phyloP scores from a whole-genome alignment of 2,329 filamentous ascomycete genomes.

The Stylonectria norvegica region DNA sequence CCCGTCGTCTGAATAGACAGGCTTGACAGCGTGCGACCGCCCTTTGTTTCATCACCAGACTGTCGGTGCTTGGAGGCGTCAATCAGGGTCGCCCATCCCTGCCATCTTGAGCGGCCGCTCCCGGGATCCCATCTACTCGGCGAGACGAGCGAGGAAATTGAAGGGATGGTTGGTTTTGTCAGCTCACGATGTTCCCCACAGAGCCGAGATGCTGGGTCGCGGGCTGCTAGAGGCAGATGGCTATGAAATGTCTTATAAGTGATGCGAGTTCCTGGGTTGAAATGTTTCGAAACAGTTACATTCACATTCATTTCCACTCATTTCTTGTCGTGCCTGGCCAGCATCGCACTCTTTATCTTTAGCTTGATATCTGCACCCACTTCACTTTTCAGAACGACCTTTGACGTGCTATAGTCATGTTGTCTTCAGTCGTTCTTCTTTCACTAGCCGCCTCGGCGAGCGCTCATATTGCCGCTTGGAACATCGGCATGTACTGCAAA shows the following conservation, averaged over 20 bases:
- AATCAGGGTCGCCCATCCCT: conserved; percentile 9
- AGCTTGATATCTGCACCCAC: conserved; percentile 2
- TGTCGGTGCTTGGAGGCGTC: not conserved
- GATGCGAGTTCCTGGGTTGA: not conserved
- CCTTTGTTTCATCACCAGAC: conserved; percentile 17
- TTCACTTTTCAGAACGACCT: conserved; percentile 3
- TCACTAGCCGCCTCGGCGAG: conserved; percentile 17
- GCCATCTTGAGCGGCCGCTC: conserved; percentile 18
- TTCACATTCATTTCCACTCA: conserved; percentile 7
- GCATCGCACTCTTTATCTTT: conserved; percentile 18
- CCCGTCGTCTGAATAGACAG: conserved; percentile 1
- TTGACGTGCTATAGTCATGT: conserved; percentile 16
- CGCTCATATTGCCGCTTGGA: conserved; percentile 28
- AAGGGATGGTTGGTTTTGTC: conserved; percentile 11
- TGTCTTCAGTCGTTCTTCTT: conserved; percentile 19
- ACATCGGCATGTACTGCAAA: conserved; percentile 28
- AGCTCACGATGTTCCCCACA: not conserved
- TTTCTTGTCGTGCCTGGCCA: conserved; percentile 19
- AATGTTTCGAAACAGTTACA: not conserved
- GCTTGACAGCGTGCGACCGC: conserved; percentile 1
- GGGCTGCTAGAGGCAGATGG: conserved; percentile 6
- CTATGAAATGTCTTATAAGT: not conserved
- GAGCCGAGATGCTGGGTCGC: not conserved
- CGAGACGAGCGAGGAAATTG: conserved; percentile 16
- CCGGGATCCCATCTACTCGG: conserved; percentile 5